Evolutionary conservation across 345 rosid genomes (phyloP), one percentile per base, ranked within the genome.

Genomic region (Brassica rapa): DNA sequence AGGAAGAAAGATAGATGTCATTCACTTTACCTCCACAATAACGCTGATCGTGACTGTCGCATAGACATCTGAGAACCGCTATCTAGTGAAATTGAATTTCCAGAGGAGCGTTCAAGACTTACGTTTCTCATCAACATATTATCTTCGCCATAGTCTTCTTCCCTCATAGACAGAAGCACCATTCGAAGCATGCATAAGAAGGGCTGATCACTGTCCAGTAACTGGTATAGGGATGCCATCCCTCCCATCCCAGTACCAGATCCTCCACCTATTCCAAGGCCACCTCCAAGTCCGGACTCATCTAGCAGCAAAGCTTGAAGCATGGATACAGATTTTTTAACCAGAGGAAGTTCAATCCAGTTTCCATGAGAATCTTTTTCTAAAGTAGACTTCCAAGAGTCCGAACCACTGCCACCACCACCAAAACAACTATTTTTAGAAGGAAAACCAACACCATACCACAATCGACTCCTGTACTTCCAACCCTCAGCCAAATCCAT

Each of bases 171-270:
- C 71, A 96, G 89, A 78, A 96, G 98, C 65, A 90, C 96, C 98
- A 96, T 91, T 14, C 99, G 95, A 29, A 96, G 95, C 98, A 96
- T 96, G 86, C 99, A 96, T 72, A 96, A 83, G 84, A 96, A 96
- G 41, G 99, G 99, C 81, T 96, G 99, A 81, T 96, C 99, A 77
- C 99, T 96, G 82, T 96, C 99, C 79, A 96, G 80, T 62, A 93
- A 83, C 80, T 96, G 99, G 86, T 93, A 96, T 62, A 96, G 92
- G 55, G 96, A 91, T 33, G 97, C 83, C 99, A 96, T 93, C 74
- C 98, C 99, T 83, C 99, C 99, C 99, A 96, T 96, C 73, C 99
- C 99, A 79, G 99, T 96, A 81, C 99, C 99, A 30, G 99, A 96
- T 81, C 98, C 99, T 74, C 97, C 97, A 68, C 99, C 98, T 63